Evolutionary conservation across 108 stramenopile species (phyloP).

Genomic region (Pseudonitzschia multistriata): DNA sequence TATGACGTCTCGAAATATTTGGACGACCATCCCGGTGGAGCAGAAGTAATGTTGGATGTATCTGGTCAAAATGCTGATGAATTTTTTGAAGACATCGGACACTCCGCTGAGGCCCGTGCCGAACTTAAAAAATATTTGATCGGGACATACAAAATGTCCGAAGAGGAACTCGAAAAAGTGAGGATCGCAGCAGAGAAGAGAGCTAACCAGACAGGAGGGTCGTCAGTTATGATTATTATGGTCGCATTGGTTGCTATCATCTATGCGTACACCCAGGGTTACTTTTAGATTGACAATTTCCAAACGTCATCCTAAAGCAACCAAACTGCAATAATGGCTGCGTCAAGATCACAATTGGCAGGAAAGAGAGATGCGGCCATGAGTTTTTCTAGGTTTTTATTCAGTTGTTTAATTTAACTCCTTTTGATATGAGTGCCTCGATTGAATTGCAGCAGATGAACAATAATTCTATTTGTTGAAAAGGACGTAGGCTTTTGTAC

Average conservation of each 20-base stretch:
- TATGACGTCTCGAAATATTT: conserved; percentile 97
- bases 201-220: conserved; percentile 13
- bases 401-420: too few species aligned
- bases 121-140: conserved; percentile 82
- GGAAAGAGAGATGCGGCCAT: too few species aligned
- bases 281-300: not conserved
- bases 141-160: conserved; percentile 73
- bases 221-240: conserved; percentile 21
- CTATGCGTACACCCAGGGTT: conserved; percentile 38
- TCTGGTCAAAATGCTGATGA: conserved; percentile 92
- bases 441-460: too few species aligned
- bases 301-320: not conserved
- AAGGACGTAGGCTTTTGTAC: too few species aligned
- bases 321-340: not conserved
- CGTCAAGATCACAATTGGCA: too few species aligned
- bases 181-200: conserved; percentile 57
- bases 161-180: conserved; percentile 65
- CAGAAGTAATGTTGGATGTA: conserved; percentile 92
- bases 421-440: not conserved
- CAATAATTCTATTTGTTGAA: too few species aligned
- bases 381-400: too few species aligned
- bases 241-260: conserved; percentile 44
- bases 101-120: conserved; percentile 89
- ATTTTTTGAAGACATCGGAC: conserved; percentile 98
- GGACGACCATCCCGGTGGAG: conserved; percentile 96